Evolutionary conservation across 148 eudicot species (phyloP), one percentile per base, ranked within the genome.

Genomic region (Nepenthes mirabilis): DNA sequence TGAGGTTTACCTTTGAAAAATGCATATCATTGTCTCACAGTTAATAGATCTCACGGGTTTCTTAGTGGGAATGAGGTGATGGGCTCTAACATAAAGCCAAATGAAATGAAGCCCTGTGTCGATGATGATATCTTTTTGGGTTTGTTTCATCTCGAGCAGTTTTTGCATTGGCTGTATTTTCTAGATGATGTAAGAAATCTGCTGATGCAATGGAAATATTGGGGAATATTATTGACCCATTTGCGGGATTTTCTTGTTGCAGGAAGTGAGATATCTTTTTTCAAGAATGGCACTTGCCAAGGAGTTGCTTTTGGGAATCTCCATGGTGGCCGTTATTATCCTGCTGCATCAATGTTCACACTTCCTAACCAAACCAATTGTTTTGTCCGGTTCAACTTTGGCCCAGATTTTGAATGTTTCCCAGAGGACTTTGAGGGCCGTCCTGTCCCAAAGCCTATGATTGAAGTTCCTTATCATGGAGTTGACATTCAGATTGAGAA

Each of bases 271-370:
- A 89, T 93, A 59, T 82, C 87, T 50, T 89, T 85, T 68, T 93
- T 80, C 74, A 93, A 84, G 75, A 93, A 93, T 71, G 99, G 99
- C 36, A 62, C 71, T 32, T 86, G 83, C 74, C 99, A 89, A 68
- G 99, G 99, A 47, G 80, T 78, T 74, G 99, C 96, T 47, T 93
- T 82, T 68, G 80, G 60, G 69, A 83, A 93, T 76, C 82, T 93
- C n/a, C 71, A 49, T 72, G 99, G 99, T 53, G 99, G 95, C 37
- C 89, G 85, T 37, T 93, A 93, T 71, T 93, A 68, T 64, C 96
- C 97, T 23, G 99, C 96, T 55, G 99, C 99, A 69, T 93, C 99
- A 47, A 93, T 93, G 95, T 93, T 86, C 71, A 93, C 99, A 14
- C 97, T 89, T 65, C 99, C 99, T n/a, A 77, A 86, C 76, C 96